Conservation (phyloP, 1,284 basidiomycete species). For the Entoloma clypeatum region DNA sequence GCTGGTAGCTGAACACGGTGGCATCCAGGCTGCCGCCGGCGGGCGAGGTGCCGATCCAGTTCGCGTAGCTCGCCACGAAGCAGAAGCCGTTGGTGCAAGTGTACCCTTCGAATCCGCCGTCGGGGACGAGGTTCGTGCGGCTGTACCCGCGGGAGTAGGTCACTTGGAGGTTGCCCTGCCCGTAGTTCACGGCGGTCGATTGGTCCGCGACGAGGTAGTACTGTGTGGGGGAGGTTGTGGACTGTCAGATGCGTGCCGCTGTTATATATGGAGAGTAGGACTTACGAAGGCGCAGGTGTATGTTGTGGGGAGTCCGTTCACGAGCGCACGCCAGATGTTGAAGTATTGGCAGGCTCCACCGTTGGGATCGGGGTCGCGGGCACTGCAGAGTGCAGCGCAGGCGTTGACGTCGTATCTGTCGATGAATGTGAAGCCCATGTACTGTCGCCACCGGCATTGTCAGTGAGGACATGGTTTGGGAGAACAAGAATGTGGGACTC, state of each 20-base stretch:
- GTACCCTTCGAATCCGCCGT: constrained; percentile 34
- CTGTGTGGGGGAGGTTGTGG: constrained; percentile 8
- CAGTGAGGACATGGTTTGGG: not conserved
- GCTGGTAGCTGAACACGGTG: constrained; percentile 30
- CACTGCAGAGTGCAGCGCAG: constrained; percentile 25
- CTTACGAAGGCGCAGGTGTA: constrained; percentile 26
- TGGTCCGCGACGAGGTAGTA: constrained; percentile 23
- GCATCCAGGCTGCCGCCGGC: constrained; percentile 29
- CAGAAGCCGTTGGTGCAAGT: constrained; percentile 26
- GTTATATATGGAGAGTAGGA: not conserved
- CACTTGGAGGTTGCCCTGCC: constrained; percentile 22
- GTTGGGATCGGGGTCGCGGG: constrained; percentile 22
- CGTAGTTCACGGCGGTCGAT: constrained; percentile 23
- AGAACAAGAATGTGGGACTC: not conserved
- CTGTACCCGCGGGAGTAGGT: constrained; percentile 23
- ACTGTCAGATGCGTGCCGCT: not conserved
- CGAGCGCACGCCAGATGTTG: constrained; percentile 27
- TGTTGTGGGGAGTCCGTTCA: constrained; percentile 21
- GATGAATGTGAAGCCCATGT: constrained; percentile 27
- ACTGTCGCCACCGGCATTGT: constrained; percentile 11
- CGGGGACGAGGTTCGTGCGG: constrained; percentile 30
- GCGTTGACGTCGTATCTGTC: constrained; percentile 25
- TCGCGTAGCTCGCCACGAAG: constrained; percentile 26
- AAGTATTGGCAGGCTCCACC: constrained; percentile 27
- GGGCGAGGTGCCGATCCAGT: constrained; percentile 30